Base-by-base conservation (phyloP, 2,329 filamentous ascomycete genomes). In the Dothistroma pini region DNA sequence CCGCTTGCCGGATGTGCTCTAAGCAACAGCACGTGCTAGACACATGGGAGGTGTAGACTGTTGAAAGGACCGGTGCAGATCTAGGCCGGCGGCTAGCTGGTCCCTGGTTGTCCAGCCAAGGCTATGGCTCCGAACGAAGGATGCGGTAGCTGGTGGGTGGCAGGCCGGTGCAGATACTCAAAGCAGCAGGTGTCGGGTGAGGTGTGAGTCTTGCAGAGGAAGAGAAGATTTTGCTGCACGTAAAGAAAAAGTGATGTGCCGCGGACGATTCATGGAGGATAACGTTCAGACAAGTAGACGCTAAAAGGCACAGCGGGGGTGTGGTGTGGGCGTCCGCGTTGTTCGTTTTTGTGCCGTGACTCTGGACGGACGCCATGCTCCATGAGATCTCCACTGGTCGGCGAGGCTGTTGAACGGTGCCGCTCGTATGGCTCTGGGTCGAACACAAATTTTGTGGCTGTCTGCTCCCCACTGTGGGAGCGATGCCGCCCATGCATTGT, bases 401-500 rank as follows among this genome's bases (percentile, higher is more conserved):
- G 51, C 25, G 51, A 53, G 51, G 51, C 51, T 53, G 51, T 35
- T 53, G 51, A 35, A 53, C 53, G 53, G 34, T 44, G 53, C 53
- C 53, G 53, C 53, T 21, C 35, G 53, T 55, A 32, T 55, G 53
- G 53, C 44, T 57, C 19, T 55, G 53, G 53, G 55, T 57, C 19
- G 47, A 57, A 41, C 44, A 49, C 55, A 57, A 57, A 50, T 35
- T 57, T 57, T 44, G 47, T 57, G 55, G 55, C 55, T 57, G 50
- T 35, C 25, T 32, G 41, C 41, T 58, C 49, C 57, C 57, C 57
- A 58, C 57, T 25, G 22, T 48, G 41, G 54, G 35, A 57, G 32
- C 49, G 44, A 52, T 58, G 56, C 48, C 31, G 41, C 41, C 56
- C 44, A 31, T 56, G 54, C 54, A 21, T 58, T 47, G 22, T 56